Conservation (phyloP, 2,329 filamentous ascomycete species). For the Diaporthe longicolla region DNA sequence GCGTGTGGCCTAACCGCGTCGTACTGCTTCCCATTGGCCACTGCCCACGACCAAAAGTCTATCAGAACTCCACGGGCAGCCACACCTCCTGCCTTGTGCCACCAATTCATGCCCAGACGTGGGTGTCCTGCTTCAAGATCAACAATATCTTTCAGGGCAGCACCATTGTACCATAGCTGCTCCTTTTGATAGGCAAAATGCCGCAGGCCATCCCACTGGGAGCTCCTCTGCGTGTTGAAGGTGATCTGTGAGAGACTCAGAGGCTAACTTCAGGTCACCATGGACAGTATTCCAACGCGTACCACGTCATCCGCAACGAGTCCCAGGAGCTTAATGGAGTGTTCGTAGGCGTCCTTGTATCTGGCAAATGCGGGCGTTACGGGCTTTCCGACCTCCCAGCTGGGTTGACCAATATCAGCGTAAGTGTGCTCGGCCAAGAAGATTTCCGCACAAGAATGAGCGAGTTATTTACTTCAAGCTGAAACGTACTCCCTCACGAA, state of each 20-base stretch:
- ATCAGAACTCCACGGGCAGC: slow-evolving; percentile 37
- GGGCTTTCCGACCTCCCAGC: slow-evolving; percentile 28
- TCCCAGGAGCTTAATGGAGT: slow-evolving; percentile 6
- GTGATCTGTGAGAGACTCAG: slow-evolving; percentile 43
- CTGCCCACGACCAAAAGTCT: slow-evolving; percentile 26
- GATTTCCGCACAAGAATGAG: background rate
- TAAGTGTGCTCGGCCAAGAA: background rate
- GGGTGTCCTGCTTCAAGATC: background rate
- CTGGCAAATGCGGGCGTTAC: slow-evolving; percentile 8
- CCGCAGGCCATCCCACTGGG: slow-evolving; percentile 65
- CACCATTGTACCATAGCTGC: slow-evolving; percentile 25
- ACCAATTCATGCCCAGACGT: slow-evolving; percentile 28
- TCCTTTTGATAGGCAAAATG: slow-evolving; percentile 50
- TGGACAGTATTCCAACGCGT: background rate
- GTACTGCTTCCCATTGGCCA: slow-evolving; percentile 10
- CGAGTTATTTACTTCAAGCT: slow-evolving; percentile 40
- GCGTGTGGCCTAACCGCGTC: slow-evolving; percentile 7
- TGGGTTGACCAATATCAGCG: background rate
- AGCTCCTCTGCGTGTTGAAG: slow-evolving; percentile 63
- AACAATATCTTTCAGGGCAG: slow-evolving; percentile 2
- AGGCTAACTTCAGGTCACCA: slow-evolving; percentile 57
- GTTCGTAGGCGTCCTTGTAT: slow-evolving; percentile 13
- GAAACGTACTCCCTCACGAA: slow-evolving; percentile 36
- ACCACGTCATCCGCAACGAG: background rate
- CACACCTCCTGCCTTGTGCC: slow-evolving; percentile 12